Percentiles rank a stretch among this genome's conserved stretches.
Evolutionary conservation across 495 filamentous ascomycete genomes (phyloP).

Genomic region (Xylaria castorea): DNA sequence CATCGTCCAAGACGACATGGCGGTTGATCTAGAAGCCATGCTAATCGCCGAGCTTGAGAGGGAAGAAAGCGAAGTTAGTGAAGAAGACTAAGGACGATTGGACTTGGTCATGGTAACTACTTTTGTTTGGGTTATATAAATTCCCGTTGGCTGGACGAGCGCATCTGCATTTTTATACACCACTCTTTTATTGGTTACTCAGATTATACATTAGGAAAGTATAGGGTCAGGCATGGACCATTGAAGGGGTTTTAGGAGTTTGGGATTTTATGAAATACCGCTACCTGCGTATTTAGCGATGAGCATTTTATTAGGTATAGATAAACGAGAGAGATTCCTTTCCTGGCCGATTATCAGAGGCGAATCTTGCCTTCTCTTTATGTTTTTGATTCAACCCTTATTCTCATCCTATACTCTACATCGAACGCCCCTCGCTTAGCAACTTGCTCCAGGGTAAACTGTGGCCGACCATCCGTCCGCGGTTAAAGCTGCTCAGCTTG

Average conservation of each 20-base stretch:
- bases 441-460: background rate
- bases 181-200: background rate
- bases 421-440: background rate
- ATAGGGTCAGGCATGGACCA: background rate
- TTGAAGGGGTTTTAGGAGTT: slow-evolving; percentile 17
- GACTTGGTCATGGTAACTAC: background rate
- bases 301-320: slow-evolving; percentile 9
- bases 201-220: background rate
- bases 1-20: slow-evolving; percentile 38
- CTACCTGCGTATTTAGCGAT: slow-evolving; percentile 2
- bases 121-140: background rate
- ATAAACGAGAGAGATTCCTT: slow-evolving; percentile 1
- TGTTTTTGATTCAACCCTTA: background rate
- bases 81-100: slow-evolving; percentile 40
- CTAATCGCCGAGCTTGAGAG: slow-evolving; percentile 45
- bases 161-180: slow-evolving; percentile 6
- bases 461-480: background rate
- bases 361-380: background rate
- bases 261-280: slow-evolving; percentile 3
- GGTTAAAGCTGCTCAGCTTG: background rate
- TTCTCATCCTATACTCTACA: too few species aligned
- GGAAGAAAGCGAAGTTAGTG: slow-evolving; percentile 49
- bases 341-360: background rate
- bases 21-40: slow-evolving; percentile 47
- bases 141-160: slow-evolving; percentile 11